Evolutionary conservation across 495 filamentous ascomycete genomes (phyloP).

Genomic region (Aspergillus kassunensis): DNA sequence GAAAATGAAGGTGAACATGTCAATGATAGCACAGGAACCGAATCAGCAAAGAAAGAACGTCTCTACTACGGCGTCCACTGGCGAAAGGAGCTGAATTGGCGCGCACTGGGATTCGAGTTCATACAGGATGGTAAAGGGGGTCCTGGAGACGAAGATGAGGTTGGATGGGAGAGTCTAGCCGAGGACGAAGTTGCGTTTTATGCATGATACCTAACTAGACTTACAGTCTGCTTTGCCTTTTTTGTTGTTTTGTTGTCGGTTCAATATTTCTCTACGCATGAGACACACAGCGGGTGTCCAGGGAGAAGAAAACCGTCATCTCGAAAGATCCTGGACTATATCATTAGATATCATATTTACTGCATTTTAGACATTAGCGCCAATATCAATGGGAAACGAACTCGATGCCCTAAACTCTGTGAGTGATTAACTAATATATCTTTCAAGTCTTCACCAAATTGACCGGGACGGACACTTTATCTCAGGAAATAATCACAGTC

Average conservation of each 20-base stretch:
- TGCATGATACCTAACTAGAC: slow-evolving; percentile 15
- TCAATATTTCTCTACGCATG: no score
- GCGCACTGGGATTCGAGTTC: slow-evolving; percentile 81
- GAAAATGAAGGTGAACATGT: slow-evolving; percentile 40
- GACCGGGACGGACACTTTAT: no score
- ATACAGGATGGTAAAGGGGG: slow-evolving; percentile 27
- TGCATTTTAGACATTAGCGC: no score
- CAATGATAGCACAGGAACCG: not conserved
- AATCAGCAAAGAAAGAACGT: slow-evolving; percentile 14
- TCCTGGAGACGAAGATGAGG: not conserved
- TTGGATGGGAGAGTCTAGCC: not conserved
- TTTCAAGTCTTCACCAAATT: no score
- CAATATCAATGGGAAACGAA: no score
- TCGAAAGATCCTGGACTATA: not conserved
- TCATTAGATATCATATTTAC: not conserved
- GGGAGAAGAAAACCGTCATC: no score
- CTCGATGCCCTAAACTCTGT: no score
- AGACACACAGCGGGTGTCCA: no score
- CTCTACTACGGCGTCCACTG: slow-evolving; percentile 78
- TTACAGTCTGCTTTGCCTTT: not conserved
- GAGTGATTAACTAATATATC: no score
- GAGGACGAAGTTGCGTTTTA: slow-evolving; percentile 19
- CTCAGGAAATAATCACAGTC: no score
- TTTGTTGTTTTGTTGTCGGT: not conserved
- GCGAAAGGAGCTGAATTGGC: slow-evolving; percentile 93